A percentile compares a stretch with the other conserved stretches of the same genome.
phyloP scores from a whole-genome alignment of 768 basidiomycete species.

The Cubamyces lactineus region DNA sequence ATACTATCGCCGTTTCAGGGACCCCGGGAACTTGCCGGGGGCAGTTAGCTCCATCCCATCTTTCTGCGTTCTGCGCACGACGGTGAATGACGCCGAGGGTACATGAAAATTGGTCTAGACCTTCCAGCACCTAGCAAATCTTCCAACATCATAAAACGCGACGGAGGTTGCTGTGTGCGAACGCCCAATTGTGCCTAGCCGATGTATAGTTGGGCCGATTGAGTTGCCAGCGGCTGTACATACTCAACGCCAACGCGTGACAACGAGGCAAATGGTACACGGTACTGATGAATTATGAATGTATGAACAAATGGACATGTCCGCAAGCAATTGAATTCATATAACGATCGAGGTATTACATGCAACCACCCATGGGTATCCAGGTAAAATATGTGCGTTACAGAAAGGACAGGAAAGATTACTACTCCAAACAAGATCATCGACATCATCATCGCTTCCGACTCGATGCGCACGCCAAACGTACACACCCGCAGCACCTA shows the following conservation, averaged over 20 bases:
- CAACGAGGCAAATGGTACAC: background rate
- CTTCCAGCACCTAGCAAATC: background rate
- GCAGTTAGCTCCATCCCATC: conserved; percentile 14
- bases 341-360: conserved; percentile 21
- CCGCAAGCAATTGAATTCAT: conserved; percentile 14
- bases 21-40: conserved; percentile 18
- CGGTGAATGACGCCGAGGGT: conserved; percentile 13
- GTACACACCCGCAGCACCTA: background rate
- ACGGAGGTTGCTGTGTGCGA: no score
- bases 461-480: conserved; percentile 7
- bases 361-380: conserved; percentile 22
- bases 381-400: conserved; percentile 23
- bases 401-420: conserved; percentile 20
- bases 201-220: background rate
- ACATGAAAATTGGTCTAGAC: conserved; percentile 6
- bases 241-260: conserved; percentile 10
- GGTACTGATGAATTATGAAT: background rate
- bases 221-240: background rate
- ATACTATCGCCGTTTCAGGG: conserved; percentile 15
- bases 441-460: background rate
- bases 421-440: conserved; percentile 28
- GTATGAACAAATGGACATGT: background rate
- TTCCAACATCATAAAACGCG: background rate
- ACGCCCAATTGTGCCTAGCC: background rate
- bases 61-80: conserved; percentile 1